Evolutionary conservation across 208 protist genomes (phyloP), one percentile per base, ranked within the genome.

Genomic region (Trypanosoma cruzi): DNA sequence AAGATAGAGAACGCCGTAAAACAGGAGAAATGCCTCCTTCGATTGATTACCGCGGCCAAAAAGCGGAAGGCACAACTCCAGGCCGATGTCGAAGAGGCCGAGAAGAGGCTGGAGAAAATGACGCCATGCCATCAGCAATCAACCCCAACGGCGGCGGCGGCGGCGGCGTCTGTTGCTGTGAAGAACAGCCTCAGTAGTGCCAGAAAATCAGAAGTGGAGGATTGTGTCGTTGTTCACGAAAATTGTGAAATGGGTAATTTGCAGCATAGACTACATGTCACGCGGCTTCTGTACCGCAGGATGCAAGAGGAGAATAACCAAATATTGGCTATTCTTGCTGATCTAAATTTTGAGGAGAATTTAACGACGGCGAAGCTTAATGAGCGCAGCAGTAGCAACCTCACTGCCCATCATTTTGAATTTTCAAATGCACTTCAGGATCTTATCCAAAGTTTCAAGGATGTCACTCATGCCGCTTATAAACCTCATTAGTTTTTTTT

Each of bases 391-490:
- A 49, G 31, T 52, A 44, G 46, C 24, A 44, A 16, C 14, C 34
- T 28, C 28, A 52, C 8, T 64, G 34, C 20, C 29, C 14, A 46
- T 44, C 50, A 26, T 7, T 24, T 64, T 40, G 70, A 37, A 42
- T 69, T 68, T 65, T 26, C 24, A 31, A 53, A 16, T 42, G 71
- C 71, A 40, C 64, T 76, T 40, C 46, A 54, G 46, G 71, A 76
- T 31, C 57, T 76, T 1, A 53, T 76, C 1, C 29, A 49, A 18
- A 76, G 57, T 8, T 71, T 76, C 34, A 42, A 66, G 57, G 54
- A 22, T 11, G 64, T 71, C 11, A 70, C 46, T 11, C 42, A 10
- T 54, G 62, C 57, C 26, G 55, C 29, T 42, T 20, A 57, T 29
- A 20, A 52, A 26, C n/a, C n/a, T 59, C 26, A n/a, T 32, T 60